Base-by-base conservation (phyloP, 495 filamentous ascomycete genomes). In the Halenospora varia region DNA sequence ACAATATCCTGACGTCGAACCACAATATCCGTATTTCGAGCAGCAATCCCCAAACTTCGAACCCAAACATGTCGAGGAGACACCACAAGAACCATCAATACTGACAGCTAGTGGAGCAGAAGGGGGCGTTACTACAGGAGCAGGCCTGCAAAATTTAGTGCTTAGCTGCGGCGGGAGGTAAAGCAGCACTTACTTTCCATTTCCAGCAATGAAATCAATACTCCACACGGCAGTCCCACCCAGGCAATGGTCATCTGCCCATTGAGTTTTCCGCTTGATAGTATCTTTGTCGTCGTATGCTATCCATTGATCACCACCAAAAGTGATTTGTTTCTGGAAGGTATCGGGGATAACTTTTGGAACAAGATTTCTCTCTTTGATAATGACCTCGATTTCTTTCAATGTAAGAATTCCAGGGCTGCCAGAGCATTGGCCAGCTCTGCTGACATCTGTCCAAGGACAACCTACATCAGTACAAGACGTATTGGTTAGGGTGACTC, bases 181-280 rank as follows among this genome's bases (percentile, higher is more conserved):
- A n/a, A n/a, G n/a, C n/a, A n/a, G n/a, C n/a, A n/a, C 77, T 0
- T 81, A 83, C 55, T 81, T 77, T 76, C 71, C 74, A 56, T 75
- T 46, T 20, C 42, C 42, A 8, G 42, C 42, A 46, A 17, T 17
- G 4, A 46, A 17, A 17, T 46, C 15, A 17, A 17, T n/a, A 17
- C 56, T 59, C 56, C 61, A 63, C 2, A 59, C 18, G 2, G 48
- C 39, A 19, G 47, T 64, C 10, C 58, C 55, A 22, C 71, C 72
- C 0, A 78, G 57, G 44, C 74, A 72, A 17, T 58, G 56, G 13
- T 59, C 19, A 44, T 68, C 66, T n/a, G 70, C 74, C 55, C 53
- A 62, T n/a, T 22, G 47, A 18, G 26, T 59, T 51, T 70, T 70
- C 25, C 55, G 20, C 2, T 1, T 20, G n/a, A 63, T 59, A 10